Evolutionary conservation across 176 grass and related monocot species (phyloP).

Genomic region (Thalia dealbata): DNA sequence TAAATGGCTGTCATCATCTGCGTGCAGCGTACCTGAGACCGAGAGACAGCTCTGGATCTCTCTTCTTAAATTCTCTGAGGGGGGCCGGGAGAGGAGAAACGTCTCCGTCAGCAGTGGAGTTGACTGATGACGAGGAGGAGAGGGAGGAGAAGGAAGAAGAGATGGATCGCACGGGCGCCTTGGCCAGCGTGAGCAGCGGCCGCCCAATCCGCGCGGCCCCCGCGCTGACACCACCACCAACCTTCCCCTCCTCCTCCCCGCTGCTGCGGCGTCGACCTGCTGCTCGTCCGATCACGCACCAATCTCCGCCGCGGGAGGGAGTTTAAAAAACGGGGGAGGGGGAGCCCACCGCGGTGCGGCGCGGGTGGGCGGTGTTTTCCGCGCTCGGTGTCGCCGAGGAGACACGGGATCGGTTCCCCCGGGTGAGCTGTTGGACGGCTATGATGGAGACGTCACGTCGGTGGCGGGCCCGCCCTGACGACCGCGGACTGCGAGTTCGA

Average conservation of each 20-base stretch:
- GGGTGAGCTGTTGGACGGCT: slow-evolving; percentile 36
- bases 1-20: not conserved
- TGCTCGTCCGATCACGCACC: too few relatives aligned
- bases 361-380: not conserved
- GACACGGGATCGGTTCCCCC: slow-evolving; percentile 3
- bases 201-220: not conserved
- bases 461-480: not conserved
- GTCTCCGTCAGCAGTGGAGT: not conserved
- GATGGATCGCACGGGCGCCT: not conserved
- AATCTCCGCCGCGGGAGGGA: too few relatives aligned
- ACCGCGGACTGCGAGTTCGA: not conserved
- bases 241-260: not conserved
- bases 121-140: not conserved
- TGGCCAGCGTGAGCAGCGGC: not conserved
- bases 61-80: not conserved
- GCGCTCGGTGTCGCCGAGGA: not conserved
- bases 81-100: not conserved
- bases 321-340: too few relatives aligned
- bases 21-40: not conserved
- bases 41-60: not conserved
- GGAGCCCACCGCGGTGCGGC: too few relatives aligned
- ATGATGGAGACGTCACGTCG: slow-evolving; percentile 37
- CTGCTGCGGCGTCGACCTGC: too few relatives aligned
- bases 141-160: not conserved
- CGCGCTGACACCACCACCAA: not conserved